Conservation (phyloP, 257 asterid species). For the Solanum dulcamara region DNA sequence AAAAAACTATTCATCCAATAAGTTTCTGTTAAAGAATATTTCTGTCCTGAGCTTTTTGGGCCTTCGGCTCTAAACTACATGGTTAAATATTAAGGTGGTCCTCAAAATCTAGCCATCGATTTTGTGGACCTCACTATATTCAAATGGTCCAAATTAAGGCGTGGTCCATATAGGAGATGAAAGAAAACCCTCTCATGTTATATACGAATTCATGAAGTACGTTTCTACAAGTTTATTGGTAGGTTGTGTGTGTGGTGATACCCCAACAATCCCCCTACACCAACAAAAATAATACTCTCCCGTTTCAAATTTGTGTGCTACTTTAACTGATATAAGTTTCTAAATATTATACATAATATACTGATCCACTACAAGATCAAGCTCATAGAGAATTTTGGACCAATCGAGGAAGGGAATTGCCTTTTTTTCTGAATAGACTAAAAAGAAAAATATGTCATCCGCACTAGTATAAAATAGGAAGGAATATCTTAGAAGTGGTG, state of each 20-base stretch:
- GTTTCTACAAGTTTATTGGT: background rate
- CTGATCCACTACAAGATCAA: too few species aligned
- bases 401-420: background rate
- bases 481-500: background rate
- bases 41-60: background rate
- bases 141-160: background rate
- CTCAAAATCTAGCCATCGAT: background rate
- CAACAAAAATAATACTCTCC: background rate
- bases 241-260: background rate
- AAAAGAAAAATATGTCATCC: background rate
- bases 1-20: background rate
- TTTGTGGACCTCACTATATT: background rate
- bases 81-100: background rate
- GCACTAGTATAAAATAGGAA: background rate
- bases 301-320: background rate
- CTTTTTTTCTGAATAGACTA: accelerated
- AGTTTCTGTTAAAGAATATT: background rate
- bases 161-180: background rate
- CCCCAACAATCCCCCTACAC: background rate
- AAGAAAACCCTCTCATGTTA: background rate
- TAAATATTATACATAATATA: too few species aligned
- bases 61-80: background rate
- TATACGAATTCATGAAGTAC: background rate
- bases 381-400: background rate
- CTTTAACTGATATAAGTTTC: background rate